Evolutionary conservation across 2,329 filamentous ascomycete genomes (phyloP), one percentile per base, ranked within the genome.

Genomic region (Neocatenulostroma microsporum): DNA sequence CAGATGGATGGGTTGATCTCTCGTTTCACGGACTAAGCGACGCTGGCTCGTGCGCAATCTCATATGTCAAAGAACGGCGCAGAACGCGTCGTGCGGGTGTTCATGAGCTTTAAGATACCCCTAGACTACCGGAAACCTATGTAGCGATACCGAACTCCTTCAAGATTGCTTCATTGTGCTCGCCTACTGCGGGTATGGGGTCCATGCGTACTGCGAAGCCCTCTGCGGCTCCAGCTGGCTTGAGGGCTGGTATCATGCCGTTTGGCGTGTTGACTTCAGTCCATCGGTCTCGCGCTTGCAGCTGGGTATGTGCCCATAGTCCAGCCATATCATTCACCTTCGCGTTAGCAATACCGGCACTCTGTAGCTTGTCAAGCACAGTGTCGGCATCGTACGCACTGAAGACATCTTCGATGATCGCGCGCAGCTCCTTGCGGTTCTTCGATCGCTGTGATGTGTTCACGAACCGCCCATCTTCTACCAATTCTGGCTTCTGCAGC

Each of bases 271-370:
- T 52, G 9, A 76, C 58, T 33, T 72, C 54, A 0, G 66, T 64
- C 71, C 72, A 76, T 9, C 73, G 56, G 1, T 57, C 53, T n/a
- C 73, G 56, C 1, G 71, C 70, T 27, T 58, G 51, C 0, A 76
- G 58, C 41, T 75, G 73, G 2, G 66, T 66, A 42, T 76, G 73
- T 0, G 66, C 53, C 72, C 72, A 75, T 0, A 76, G 61, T 3
- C 61, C 69, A 9, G 68, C 57, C 69, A 76, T 73, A 29, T 72
- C 64, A 37, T 73, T 74, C 15, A 76, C 62, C 23, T 64, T 71
- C 3, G 72, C 70, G 45, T 76, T 76, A 1, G 73, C 73, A 30
- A 76, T 73, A 0, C 62, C 61, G 0, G 68, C 69, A 2, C 49
- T 51, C 33, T 76, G 69, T 14, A 75, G 55, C 18, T 56, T 60